These are phyloP conservation scores for Botryotinia globosa DNA, from an alignment of 2,329 filamentous ascomycete species.

Conservation along the genomic window DNA sequence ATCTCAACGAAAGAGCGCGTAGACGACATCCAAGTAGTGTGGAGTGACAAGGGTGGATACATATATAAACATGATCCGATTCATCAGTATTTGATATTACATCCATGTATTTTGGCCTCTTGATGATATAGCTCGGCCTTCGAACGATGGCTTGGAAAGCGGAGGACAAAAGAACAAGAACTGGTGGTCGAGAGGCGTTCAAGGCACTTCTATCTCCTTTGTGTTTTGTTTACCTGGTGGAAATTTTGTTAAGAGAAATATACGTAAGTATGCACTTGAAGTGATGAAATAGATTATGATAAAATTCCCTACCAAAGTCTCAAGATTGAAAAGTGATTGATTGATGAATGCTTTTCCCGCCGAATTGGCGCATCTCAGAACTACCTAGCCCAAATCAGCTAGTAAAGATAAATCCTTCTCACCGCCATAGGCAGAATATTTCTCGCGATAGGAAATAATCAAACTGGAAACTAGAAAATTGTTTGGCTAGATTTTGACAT, in stretches of 20 bases:
- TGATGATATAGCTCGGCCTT: background rate
- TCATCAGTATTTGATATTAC: background rate
- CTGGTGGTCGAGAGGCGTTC: background rate
- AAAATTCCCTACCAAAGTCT: background rate
- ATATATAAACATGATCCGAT: background rate
- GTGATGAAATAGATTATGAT: background rate
- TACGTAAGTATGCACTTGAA: background rate
- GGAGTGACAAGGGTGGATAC: background rate
- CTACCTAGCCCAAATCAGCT: background rate
- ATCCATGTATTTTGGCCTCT: background rate
- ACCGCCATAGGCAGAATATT: conserved; percentile 8
- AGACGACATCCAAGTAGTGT: background rate
- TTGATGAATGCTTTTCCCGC: background rate
- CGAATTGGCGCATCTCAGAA: background rate
- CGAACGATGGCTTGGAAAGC: background rate
- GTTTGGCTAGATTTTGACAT: background rate
- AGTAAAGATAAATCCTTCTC: background rate
- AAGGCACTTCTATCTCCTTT: background rate
- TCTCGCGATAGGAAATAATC: background rate
- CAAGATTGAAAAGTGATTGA: background rate
- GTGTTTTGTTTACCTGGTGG: background rate
- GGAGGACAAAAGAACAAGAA: background rate
- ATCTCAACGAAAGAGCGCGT: background rate
- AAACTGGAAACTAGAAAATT: background rate
- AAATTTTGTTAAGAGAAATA: background rate